Conservation (phyloP, 2,329 filamentous ascomycete species). For the Grosmannia clavigera region DNA sequence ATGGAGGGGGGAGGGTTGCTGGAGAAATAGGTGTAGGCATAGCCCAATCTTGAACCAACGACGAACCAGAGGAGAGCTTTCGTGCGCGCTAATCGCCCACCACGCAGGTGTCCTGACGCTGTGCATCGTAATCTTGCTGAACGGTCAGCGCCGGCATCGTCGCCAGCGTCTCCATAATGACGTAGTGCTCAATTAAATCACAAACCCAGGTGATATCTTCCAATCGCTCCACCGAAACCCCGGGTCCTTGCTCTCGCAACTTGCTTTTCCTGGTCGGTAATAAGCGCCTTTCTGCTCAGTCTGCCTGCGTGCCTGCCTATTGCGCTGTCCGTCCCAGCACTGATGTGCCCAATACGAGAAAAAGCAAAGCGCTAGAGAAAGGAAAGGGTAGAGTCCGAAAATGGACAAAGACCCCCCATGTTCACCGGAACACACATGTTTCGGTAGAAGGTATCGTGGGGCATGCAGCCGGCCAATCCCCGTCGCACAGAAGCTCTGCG, state of each 20-base stretch:
- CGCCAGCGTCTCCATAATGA: not conserved
- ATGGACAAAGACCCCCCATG: not conserved
- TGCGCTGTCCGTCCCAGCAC: not conserved
- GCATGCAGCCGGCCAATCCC: not conserved
- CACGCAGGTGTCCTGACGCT: not conserved
- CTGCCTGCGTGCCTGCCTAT: not conserved
- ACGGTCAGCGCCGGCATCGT: not conserved
- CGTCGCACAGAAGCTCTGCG: not conserved
- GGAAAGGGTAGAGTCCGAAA: not conserved
- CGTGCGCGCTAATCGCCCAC: not conserved
- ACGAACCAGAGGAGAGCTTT: not conserved
- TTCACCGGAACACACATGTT: not conserved
- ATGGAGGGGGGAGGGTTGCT: not conserved
- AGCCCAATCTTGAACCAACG: not conserved
- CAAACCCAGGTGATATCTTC: not conserved
- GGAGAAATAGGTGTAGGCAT: not conserved
- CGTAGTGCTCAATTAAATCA: not conserved
- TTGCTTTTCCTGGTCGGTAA: not conserved
- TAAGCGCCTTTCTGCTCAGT: not conserved
- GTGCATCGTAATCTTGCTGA: not conserved
- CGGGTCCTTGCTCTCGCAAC: not conserved
- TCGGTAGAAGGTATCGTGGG: not conserved
- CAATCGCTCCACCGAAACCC: not conserved
- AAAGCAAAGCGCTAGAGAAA: not conserved
- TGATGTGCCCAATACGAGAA: not conserved